Conservation (phyloP, 768 basidiomycete species). For the Collybia sp. region DNA sequence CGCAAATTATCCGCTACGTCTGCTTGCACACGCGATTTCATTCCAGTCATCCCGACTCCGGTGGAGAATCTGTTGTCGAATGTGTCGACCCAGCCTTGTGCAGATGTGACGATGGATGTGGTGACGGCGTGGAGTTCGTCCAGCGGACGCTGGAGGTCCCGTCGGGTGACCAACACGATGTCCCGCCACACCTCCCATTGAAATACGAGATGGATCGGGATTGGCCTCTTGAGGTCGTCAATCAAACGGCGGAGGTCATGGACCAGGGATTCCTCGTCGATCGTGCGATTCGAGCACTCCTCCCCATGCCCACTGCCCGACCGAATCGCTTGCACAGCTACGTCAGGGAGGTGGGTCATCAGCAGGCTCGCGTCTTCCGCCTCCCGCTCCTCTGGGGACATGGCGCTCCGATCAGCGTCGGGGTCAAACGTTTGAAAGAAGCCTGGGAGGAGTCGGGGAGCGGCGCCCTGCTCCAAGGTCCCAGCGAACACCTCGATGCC, state of each 20-base stretch:
- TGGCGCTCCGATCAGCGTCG: background rate
- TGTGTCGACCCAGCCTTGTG: background rate
- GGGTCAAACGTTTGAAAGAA: background rate
- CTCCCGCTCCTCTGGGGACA: background rate
- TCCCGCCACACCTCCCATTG: conserved; percentile 8
- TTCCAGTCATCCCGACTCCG: background rate
- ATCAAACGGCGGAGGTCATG: conserved; percentile 5
- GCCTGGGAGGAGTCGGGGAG: background rate
- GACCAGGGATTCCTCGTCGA: conserved; percentile 6
- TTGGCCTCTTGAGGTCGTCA: conserved; percentile 1
- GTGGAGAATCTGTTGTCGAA: background rate
- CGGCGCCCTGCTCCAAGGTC: background rate
- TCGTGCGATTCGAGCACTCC: background rate
- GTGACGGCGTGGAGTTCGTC: background rate
- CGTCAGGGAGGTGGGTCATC: conserved; percentile 5
- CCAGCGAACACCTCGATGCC: conserved; percentile 1
- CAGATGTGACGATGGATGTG: background rate
- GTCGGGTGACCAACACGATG: conserved; percentile 4
- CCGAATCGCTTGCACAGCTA: conserved; percentile 1
- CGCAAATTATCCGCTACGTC: background rate
- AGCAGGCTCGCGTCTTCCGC: conserved; percentile 5
- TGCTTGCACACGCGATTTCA: background rate
- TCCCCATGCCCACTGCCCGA: background rate
- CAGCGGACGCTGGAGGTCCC: background rate
- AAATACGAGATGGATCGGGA: conserved; percentile 6